Base-by-base conservation (phyloP, 345 rosid genomes). In the Corymbia maculata region DNA sequence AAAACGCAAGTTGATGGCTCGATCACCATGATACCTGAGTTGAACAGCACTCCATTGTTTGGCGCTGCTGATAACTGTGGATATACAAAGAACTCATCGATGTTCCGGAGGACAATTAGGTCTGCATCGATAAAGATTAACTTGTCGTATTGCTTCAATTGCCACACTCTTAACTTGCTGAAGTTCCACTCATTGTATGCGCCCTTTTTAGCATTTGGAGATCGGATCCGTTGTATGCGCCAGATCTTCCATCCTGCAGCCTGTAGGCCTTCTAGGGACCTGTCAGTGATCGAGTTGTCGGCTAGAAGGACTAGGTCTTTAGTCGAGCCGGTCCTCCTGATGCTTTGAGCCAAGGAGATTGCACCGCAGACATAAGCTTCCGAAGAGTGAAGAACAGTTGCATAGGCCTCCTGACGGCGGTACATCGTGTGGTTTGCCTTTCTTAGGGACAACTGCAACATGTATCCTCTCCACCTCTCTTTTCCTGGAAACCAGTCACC, bases 331-430 rank as follows among this genome's bases (percentile, higher is more conserved):
- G 93, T 92, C 55, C 90, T 96, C 19, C 88, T 90, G 79, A 98
- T 95, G 90, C 99, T 98, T 55, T 94, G 98, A 8, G 95, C 99
- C 87, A 98, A 89, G 19, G 99, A 94, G 47, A 96, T 97, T 52
- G 99, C 99, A 4, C 99, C 99, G 52, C 98, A 96, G 1, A 98
- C 98, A 86, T 96, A 97, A 47, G 93, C 93, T 85, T 96, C 98
- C 2, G 99, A 96, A 2, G 99, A 96, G 87, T 96, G 99, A 55
- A 98, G 96, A 22, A 98, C 91, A 11, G 98, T 96, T 47, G 91
- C 98, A 51, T 96, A 96, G n/a, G 98, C 99, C 12, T 93, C 92
- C 6, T 88, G 92, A 55, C 51, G 82, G 82, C 49, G 49, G 49
- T 42, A 19, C 49, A 10, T 19, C 82, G 28, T 42, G 82, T 4